Base-by-base conservation (phyloP, 257 asterid species). In the Nyctanthes arbortristis region DNA sequence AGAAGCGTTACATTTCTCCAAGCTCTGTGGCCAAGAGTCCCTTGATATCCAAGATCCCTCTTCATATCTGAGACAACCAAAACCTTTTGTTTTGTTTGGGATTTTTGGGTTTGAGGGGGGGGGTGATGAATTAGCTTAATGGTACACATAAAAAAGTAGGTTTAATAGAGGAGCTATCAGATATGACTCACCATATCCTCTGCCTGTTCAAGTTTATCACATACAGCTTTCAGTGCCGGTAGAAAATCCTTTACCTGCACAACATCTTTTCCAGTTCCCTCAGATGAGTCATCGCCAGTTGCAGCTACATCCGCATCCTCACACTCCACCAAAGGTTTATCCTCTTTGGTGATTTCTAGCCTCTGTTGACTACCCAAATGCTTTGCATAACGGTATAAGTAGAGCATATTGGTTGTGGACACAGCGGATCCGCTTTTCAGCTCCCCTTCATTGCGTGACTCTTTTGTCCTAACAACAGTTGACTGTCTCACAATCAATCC, bases 401-500 rank as follows among this genome's bases (percentile, higher is more conserved):
- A 83, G 70, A 93, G 82, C 96, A 91, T 91, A 78, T 93, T 93
- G 73, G 97, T n/a, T n/a, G n/a, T 93, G 59, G 82, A 0, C 61
- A 89, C 90, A 58, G 68, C 62, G 28, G 84, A 76, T 78, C 69
- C 81, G 64, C 31, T 75, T 61, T 78, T 90, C 36, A 59, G 66
- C 75, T 84, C 89, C 70, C 83, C 73, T 34, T 65, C 77, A 33
- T 68, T 72, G 45, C 72, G 71, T 9, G 78, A 54, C 74, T 78
- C 89, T 79, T 87, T 90, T 67, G 76, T 87, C 82, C 84, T 77
- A 18, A 93, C 83, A 65, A 93, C 78, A 70, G 94, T 84, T 14
- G 95, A 80, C 52, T 85, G 94, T 84, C 93, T 85, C 71, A 86
- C 83, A 67, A 93, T 89, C 87, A 90, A 75, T 56, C 96, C 96